Evolutionary conservation across 2,329 filamentous ascomycete species (phyloP).

Genomic region (Apiospora saccharicola): DNA sequence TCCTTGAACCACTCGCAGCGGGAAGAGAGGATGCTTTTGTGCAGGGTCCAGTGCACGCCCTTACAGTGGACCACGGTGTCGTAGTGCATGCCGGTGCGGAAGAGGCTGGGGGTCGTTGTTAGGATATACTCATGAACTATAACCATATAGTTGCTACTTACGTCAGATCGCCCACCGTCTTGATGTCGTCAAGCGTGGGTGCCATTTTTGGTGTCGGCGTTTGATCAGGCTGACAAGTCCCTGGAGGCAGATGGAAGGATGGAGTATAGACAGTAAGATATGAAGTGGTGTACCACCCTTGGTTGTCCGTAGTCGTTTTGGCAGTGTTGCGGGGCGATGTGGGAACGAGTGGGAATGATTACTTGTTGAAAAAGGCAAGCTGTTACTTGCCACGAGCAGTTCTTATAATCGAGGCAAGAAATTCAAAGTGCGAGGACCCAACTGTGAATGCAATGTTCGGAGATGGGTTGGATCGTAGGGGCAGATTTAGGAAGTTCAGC

Average conservation of each 20-base stretch:
- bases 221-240: background rate
- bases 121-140: background rate
- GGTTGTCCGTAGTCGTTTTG: too few relatives aligned
- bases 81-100: background rate
- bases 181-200: background rate
- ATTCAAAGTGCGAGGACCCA: too few relatives aligned
- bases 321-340: too few relatives aligned
- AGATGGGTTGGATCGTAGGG: too few relatives aligned
- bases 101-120: background rate
- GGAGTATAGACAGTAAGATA: too few relatives aligned
- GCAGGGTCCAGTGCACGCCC: background rate
- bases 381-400: too few relatives aligned
- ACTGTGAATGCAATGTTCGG: too few relatives aligned
- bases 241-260: background rate
- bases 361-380: too few relatives aligned
- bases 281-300: too few relatives aligned
- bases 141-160: background rate
- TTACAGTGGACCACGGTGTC: background rate
- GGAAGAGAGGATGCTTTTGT: background rate
- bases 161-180: background rate
- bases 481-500: too few relatives aligned
- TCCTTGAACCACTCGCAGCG: background rate
- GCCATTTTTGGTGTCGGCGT: background rate
- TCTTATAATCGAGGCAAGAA: too few relatives aligned
- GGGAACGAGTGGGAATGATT: too few relatives aligned